Evolutionary conservation across 371 early-diverging fungal species (phyloP).

Genomic region (Mucor mucedo): DNA sequence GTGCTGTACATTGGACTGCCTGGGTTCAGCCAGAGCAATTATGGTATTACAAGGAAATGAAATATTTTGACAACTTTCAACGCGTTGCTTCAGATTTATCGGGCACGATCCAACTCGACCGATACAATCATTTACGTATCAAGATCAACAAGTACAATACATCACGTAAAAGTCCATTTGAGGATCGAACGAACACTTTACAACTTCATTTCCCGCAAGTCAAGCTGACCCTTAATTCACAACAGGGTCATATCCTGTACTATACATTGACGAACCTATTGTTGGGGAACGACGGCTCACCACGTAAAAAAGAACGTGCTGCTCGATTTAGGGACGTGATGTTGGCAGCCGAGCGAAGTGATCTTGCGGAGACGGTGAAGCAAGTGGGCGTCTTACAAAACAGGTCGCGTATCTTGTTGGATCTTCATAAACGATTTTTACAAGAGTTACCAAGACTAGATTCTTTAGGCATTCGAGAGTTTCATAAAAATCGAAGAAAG

Average conservation of each 20-base stretch:
- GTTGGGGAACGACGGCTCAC: constrained; percentile 61
- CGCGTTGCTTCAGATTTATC: constrained; percentile 70
- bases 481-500: constrained; percentile 15
- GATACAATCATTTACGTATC: constrained; percentile 71
- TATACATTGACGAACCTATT: constrained; percentile 71
- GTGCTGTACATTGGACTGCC: constrained; percentile 70
- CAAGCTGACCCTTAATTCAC: constrained; percentile 63
- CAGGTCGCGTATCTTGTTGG: constrained; percentile 49
- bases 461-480: constrained; percentile 19
- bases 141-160: constrained; percentile 22
- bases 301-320: constrained; percentile 67
- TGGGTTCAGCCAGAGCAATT: constrained; percentile 90
- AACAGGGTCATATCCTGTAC: constrained; percentile 65
- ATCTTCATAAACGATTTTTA: constrained; percentile 63
- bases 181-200: constrained; percentile 54
- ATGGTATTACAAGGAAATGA: constrained; percentile 35
- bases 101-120: constrained; percentile 70
- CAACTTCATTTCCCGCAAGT: constrained; percentile 68
- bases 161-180: constrained; percentile 30
- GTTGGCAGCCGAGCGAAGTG: constrained; percentile 70
- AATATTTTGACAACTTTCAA: constrained; percentile 53
- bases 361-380: constrained; percentile 57
- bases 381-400: constrained; percentile 63
- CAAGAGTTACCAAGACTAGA: constrained; percentile 46
- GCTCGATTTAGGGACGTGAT: constrained; percentile 73